Base-by-base conservation (phyloP, 1,139 yeast genomes). In the Blastobotrys proliferans region DNA sequence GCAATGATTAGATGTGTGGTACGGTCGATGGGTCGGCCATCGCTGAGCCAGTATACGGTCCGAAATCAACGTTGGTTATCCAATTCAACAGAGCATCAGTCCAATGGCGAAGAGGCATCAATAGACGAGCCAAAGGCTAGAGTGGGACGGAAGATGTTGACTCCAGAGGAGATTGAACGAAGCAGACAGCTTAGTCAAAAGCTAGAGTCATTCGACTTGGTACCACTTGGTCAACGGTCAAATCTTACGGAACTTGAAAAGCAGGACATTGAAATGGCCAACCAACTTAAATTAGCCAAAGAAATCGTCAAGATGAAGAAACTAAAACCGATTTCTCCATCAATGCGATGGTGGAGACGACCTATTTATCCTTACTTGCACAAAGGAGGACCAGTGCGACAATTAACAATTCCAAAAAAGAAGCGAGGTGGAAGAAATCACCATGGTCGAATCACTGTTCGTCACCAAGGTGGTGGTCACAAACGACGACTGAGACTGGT, bases 401-500 rank as follows among this genome's bases (percentile, higher is more conserved):
- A 80, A 44, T 73, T 92, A 59, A 92, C 99, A 0, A 74, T 74
- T 20, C 77, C 90, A 30, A 79, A 78, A 58, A 81, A 81, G 62
- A 76, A 77, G 49, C 78, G 79, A 38, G 83, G 95, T 43, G 99
- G 99, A 53, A 81, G 99, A 69, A 90, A 92, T 64, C 75, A 84
- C 64, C 72, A 83, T 10, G 99, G 99, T 54, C 76, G 77, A 53
- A 86, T 92, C 57, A 86, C 96, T 6, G 83, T 87, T 34, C 79
- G 98, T 62, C 97, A 94, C 62, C 80, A 94, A 64, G 98, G 98
- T 63, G 98, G 98, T 57, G 98, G 97, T 36, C 94, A 86, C 63
- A 87, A 84, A 64, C 81, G 88, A 60, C 78, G 98, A 65, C 76
- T 84, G 34, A 77, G 99, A 58, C 64, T 85, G 38, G 75, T 92